Percentiles rank a stretch among this genome's conserved stretches.
Conservation (phyloP, 139 green algal genomes). For the Chlorella sp. region DNA sequence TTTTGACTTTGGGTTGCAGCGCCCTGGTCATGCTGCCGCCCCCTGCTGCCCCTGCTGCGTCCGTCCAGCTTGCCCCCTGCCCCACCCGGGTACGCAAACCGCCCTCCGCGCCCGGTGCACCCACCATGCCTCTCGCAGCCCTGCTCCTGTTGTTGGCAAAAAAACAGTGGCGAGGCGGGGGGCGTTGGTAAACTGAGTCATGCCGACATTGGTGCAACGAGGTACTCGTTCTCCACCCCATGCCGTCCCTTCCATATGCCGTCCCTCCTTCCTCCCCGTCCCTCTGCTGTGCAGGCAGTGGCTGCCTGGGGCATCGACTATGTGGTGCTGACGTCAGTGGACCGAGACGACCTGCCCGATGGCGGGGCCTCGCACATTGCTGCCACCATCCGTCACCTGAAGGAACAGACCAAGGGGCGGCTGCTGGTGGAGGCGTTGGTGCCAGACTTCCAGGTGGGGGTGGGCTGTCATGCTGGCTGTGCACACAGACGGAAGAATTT, state of each 20-base stretch:
- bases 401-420: constrained; percentile 69
- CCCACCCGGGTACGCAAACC: no score
- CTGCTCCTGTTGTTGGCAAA: no score
- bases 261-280: background rate
- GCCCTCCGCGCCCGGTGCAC: no score
- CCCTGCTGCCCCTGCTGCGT: no score
- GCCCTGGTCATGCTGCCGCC: no score
- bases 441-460: constrained; percentile 87
- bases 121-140: no score
- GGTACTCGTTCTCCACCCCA: background rate
- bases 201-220: background rate
- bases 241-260: background rate
- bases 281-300: constrained; percentile 58
- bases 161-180: no score
- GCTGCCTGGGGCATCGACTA: constrained; percentile 97
- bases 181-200: background rate
- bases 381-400: constrained; percentile 82
- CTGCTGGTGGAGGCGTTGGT: constrained; percentile 96
- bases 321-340: constrained; percentile 97
- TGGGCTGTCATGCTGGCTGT: no score
- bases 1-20: no score
- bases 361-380: constrained; percentile 90
- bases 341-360: constrained; percentile 97
- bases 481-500: no score
- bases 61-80: no score